Conservation (phyloP, 2,329 filamentous ascomycete species). For the Fusarium chaquense region DNA sequence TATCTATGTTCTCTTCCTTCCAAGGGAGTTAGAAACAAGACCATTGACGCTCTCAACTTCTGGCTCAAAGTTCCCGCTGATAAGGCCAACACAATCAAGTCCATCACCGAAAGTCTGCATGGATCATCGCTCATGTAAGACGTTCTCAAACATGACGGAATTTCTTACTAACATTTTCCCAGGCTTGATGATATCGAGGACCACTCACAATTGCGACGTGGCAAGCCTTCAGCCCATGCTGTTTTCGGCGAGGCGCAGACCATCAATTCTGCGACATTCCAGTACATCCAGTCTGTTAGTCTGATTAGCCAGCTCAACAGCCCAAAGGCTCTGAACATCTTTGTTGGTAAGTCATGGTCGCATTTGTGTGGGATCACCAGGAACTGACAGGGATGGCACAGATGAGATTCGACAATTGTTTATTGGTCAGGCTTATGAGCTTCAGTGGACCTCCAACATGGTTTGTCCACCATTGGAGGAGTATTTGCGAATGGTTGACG, state of each 20-base stretch:
- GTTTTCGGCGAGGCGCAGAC: constrained; percentile 12
- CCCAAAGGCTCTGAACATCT: not conserved
- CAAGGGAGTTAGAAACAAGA: not conserved
- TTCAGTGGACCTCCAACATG: not conserved
- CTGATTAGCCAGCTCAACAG: not conserved
- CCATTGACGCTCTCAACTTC: constrained; percentile 9
- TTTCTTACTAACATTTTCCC: fast-evolving
- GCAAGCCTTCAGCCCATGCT: constrained; percentile 13
- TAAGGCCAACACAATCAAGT: not conserved
- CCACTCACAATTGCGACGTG: constrained; percentile 1
- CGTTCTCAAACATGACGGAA: fast-evolving
- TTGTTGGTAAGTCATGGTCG: not conserved
- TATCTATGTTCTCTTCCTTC: constrained; percentile 9
- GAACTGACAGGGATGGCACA: not conserved
- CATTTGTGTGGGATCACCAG: not conserved
- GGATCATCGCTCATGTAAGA: constrained; percentile 14
- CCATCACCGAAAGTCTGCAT: not conserved
- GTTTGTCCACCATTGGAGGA: constrained; percentile 1
- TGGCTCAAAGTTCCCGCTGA: not conserved
- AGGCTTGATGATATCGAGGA: constrained; percentile 26
- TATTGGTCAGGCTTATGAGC: constrained; percentile 10
- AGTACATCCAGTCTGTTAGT: not conserved
- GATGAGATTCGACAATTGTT: constrained; percentile 1
- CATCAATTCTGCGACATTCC: constrained; percentile 15
- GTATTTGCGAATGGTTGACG: constrained; percentile 4